Evolutionary conservation across 495 filamentous ascomycete genomes (phyloP).

Genomic region (Penicillium longicatenatum): DNA sequence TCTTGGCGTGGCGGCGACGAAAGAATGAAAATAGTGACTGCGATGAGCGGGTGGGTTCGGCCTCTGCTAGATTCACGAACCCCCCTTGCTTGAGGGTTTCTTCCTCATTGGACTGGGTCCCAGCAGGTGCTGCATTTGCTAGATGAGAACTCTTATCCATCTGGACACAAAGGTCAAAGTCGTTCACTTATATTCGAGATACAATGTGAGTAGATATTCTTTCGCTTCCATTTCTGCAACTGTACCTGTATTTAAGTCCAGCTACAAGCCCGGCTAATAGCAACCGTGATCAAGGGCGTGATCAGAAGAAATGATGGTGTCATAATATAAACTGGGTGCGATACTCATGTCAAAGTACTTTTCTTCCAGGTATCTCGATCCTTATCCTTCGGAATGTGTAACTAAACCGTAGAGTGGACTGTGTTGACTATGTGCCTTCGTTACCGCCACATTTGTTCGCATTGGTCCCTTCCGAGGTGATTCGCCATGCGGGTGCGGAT

Average conservation of each 20-base stretch:
- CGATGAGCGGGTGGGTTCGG: not conserved
- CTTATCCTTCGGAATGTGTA: not conserved
- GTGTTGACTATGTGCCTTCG: not conserved
- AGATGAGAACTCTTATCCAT: not conserved
- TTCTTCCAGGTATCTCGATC: not conserved
- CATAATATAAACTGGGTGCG: not conserved
- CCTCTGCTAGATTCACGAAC: not conserved
- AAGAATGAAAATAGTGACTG: slow-evolving; percentile 1
- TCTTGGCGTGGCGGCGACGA: not conserved
- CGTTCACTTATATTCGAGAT: not conserved
- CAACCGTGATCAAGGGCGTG: not conserved
- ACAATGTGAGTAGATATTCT: not conserved
- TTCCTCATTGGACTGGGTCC: not conserved
- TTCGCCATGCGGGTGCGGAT: slow-evolving; percentile 2
- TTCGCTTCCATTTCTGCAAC: not conserved
- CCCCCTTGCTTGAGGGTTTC: not conserved
- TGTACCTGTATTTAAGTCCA: not conserved
- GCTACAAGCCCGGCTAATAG: not conserved
- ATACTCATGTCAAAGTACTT: not conserved
- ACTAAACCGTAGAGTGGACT: not conserved
- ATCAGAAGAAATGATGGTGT: not conserved
- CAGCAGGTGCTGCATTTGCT: not conserved
- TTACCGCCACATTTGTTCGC: not conserved
- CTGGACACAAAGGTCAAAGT: not conserved
- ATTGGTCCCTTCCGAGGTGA: not conserved